Evolutionary conservation across 2,329 filamentous ascomycete species (phyloP).

Genomic region (Epichloe typhina): DNA sequence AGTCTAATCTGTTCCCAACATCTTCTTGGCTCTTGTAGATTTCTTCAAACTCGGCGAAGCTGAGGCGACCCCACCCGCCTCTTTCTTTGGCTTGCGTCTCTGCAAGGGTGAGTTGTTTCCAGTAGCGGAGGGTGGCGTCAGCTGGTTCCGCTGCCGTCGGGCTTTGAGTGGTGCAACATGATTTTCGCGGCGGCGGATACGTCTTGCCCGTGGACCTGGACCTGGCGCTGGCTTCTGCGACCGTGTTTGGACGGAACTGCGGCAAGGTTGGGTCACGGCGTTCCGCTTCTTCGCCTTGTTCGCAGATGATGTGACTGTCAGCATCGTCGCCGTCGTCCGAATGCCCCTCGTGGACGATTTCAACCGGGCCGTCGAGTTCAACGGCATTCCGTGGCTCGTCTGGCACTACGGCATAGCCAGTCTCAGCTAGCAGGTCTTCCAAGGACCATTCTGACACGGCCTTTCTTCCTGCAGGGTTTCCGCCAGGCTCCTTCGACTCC

Average conservation of each 20-base stretch:
- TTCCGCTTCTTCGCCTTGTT: conserved; percentile 7
- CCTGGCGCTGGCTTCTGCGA: conserved; percentile 10
- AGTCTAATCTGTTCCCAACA: conserved; percentile 53
- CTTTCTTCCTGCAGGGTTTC: neutral
- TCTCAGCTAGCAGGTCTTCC: conserved; percentile 26
- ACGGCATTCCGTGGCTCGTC: conserved; percentile 19
- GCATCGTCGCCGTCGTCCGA: neutral
- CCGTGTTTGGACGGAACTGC: conserved; percentile 51
- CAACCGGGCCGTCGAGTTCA: conserved; percentile 17
- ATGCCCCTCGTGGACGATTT: conserved; percentile 12
- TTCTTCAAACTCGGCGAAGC: conserved; percentile 64
- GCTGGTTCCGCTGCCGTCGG: conserved; percentile 7
- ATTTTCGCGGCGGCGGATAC: neutral
- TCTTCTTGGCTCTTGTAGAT: conserved; percentile 58
- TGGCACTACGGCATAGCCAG: conserved; percentile 30
- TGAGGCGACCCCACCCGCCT: conserved; percentile 70
- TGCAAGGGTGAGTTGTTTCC: conserved; percentile 46
- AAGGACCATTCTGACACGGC: conserved; percentile 14
- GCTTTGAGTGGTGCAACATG: neutral
- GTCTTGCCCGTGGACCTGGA: neutral
- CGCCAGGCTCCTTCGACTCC: neutral
- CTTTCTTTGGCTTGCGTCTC: conserved; percentile 56
- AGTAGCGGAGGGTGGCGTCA: conserved; percentile 26
- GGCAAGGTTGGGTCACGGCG: conserved; percentile 51
- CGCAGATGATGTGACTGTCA: too few relatives aligned